Conservation (phyloP, 2,329 filamentous ascomycete species). For the Exophiala aquamarina region DNA sequence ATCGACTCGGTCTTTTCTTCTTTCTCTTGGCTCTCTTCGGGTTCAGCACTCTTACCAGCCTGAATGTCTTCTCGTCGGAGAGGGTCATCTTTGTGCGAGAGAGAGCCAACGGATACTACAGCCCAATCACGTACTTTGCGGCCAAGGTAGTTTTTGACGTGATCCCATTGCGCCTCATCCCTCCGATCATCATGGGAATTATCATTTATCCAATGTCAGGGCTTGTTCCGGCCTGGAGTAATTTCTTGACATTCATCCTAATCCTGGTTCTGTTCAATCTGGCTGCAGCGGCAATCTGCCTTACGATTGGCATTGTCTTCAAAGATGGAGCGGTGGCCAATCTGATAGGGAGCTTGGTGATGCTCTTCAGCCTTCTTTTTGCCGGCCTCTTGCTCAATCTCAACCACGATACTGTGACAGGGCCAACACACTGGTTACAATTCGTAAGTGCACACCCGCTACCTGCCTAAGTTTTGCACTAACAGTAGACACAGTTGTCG, state of each 20-base stretch:
- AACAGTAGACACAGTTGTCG: conserved; percentile 59
- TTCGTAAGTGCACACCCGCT: conserved; percentile 54
- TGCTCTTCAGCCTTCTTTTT: conserved; percentile 95
- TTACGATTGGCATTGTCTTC: conserved; percentile 96
- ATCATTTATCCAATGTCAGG: conserved; percentile 99
- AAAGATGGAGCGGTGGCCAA: conserved; percentile 89
- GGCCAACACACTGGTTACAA: conserved; percentile 85
- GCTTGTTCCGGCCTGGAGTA: conserved; percentile 73
- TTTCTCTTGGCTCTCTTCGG: conserved; percentile 94
- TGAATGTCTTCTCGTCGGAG: conserved; percentile 91
- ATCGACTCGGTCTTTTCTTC: conserved; percentile 94
- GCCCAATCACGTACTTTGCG: conserved; percentile 88
- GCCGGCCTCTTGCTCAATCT: conserved; percentile 93
- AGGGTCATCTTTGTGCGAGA: conserved; percentile 88
- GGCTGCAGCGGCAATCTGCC: conserved; percentile 85
- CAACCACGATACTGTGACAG: conserved; percentile 67
- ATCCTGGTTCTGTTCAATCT: conserved; percentile 95
- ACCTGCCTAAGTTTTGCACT: conserved; percentile 26
- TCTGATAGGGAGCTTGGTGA: conserved; percentile 88
- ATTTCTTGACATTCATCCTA: conserved; percentile 89
- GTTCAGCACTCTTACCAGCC: conserved; percentile 90
- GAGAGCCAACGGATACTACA: conserved; percentile 94
- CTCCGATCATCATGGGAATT: conserved; percentile 89
- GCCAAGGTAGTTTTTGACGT: conserved; percentile 99
- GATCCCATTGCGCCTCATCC: conserved; percentile 87